phyloP scores from a whole-genome alignment of 345 rosid species.

The Durio zibethinus region DNA sequence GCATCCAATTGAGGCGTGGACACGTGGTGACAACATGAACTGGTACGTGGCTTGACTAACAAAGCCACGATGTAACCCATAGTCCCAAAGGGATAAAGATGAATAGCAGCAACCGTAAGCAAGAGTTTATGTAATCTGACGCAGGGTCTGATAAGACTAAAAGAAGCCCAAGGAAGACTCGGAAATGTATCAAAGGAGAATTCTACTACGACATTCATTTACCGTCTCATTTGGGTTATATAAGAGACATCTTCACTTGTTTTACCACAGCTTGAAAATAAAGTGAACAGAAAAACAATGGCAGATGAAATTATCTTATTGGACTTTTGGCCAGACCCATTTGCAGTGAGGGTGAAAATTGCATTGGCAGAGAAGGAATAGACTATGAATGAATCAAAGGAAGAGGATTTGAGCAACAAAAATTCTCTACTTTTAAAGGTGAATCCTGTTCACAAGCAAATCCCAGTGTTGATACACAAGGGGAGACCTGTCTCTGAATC shows the following conservation, averaged over 20 bases:
- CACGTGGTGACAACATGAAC: neutral
- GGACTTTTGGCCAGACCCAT: neutral
- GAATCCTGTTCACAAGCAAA: constrained; percentile 2
- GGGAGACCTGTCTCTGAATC: constrained; percentile 1
- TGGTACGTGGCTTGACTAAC: neutral
- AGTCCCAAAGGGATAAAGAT: neutral
- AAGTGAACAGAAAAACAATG: neutral
- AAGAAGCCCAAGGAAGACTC: neutral
- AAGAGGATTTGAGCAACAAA: constrained; percentile 5
- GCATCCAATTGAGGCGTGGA: neutral
- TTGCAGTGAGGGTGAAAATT: neutral
- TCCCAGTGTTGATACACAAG: neutral
- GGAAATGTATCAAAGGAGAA: neutral
- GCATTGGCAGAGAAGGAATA: neutral
- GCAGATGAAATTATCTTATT: neutral
- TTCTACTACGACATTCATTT: neutral
- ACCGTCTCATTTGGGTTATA: neutral
- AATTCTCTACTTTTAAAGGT: neutral
- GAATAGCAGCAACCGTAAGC: neutral
- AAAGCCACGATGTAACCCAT: neutral
- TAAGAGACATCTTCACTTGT: neutral
- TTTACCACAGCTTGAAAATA: no score
- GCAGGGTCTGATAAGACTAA: no score
- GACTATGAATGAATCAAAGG: neutral
- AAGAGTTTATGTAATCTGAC: neutral